Conservation (phyloP, 306 rosid genomes). For the Corylus heterophylla region DNA sequence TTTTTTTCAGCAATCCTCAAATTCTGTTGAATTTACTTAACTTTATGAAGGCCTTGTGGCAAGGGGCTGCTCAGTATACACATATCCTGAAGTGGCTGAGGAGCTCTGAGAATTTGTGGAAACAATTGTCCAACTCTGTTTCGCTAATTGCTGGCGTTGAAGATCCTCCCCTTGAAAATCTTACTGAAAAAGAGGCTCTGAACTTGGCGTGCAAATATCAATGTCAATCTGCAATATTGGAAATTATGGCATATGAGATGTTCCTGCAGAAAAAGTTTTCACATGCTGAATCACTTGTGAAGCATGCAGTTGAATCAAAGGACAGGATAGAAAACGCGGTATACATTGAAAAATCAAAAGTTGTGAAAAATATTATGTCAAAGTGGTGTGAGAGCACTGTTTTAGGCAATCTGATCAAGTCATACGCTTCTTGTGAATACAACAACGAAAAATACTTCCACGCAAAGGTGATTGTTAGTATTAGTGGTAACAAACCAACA, state of each 20-base stretch:
- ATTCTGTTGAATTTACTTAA: slow-evolving; percentile 70
- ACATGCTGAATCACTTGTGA: slow-evolving; percentile 62
- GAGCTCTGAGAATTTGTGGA: slow-evolving; percentile 63
- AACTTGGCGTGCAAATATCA: slow-evolving; percentile 57
- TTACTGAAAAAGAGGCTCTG: slow-evolving; percentile 48
- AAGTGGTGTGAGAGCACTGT: slow-evolving; percentile 60
- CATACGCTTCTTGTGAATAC: slow-evolving; percentile 48
- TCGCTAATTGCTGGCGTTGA: slow-evolving; percentile 34
- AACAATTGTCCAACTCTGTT: slow-evolving; percentile 51
- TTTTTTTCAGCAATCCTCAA: slow-evolving; percentile 53
- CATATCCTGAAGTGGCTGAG: slow-evolving; percentile 60
- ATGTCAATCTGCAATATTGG: slow-evolving; percentile 71
- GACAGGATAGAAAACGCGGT: slow-evolving; percentile 43
- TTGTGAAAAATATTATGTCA: slow-evolving; percentile 54
- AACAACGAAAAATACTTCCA: slow-evolving; percentile 45
- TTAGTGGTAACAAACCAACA: background rate
- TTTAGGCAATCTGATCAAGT: slow-evolving; percentile 64
- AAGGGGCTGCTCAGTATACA: slow-evolving; percentile 67
- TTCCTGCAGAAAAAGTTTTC: slow-evolving; percentile 80
- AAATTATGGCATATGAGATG: slow-evolving; percentile 71
- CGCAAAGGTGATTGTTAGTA: slow-evolving; percentile 62
- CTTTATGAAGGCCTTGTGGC: slow-evolving; percentile 81
- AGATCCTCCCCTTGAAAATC: slow-evolving; percentile 36
- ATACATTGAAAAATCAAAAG: slow-evolving; percentile 46
- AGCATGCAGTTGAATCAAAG: slow-evolving; percentile 53